Evolutionary conservation across 768 basidiomycete species (phyloP).

Genomic region (Dioszegia crocea): DNA sequence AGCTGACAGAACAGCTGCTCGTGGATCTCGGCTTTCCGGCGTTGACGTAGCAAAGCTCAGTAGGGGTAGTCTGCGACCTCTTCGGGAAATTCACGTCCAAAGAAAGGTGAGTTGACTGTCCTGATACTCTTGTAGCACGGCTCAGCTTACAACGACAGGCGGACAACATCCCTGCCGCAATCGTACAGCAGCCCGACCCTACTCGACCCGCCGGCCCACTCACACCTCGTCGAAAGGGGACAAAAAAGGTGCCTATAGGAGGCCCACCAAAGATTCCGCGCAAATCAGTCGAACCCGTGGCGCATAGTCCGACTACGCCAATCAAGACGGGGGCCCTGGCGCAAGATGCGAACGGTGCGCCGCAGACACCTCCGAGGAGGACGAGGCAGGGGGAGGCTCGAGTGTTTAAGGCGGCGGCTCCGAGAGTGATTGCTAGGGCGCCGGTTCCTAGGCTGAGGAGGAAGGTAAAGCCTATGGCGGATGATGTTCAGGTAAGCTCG

Average conservation of each 20-base stretch:
- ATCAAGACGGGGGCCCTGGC: background rate
- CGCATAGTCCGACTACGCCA: background rate
- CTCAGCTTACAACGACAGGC: background rate
- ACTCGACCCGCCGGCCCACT: background rate
- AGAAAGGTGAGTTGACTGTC: constrained; percentile 14
- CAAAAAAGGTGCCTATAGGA: background rate
- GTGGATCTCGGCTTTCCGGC: background rate
- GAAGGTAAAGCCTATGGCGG: background rate
- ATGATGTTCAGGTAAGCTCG: background rate
- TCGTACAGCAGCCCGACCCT: background rate
- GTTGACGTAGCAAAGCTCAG: constrained; percentile 2
- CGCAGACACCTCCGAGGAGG: background rate
- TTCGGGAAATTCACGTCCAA: constrained; percentile 28
- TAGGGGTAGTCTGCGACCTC: constrained; percentile 1
- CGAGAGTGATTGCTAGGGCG: background rate
- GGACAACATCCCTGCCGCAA: background rate
- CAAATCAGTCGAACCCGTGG: background rate
- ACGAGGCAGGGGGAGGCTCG: background rate
- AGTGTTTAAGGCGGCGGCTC: background rate
- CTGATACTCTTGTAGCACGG: no score
- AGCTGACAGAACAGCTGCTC: background rate
- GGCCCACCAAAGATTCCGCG: background rate
- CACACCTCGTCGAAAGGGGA: background rate
- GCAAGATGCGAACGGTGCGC: background rate
- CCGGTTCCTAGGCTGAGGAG: background rate